Conservation (phyloP, 2,329 filamentous ascomycete genomes). For the Coniella vitis region DNA sequence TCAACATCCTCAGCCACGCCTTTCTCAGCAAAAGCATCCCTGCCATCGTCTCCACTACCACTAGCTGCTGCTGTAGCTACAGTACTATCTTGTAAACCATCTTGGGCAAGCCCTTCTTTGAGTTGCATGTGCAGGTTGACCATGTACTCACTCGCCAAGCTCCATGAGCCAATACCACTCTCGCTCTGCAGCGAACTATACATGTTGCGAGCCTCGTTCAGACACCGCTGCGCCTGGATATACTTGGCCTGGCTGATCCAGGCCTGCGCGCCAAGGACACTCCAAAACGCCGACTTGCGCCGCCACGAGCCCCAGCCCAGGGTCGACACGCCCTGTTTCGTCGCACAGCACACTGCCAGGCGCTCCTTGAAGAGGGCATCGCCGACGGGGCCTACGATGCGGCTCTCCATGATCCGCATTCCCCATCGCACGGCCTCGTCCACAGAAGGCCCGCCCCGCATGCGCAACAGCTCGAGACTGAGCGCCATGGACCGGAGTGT, state of each 20-base stretch:
- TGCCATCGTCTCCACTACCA: no score
- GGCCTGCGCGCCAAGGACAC: conserved; percentile 70
- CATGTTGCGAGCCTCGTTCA: conserved; percentile 59
- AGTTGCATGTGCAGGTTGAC: conserved; percentile 43
- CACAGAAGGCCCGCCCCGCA: conserved; percentile 70
- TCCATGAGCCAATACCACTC: conserved; percentile 46
- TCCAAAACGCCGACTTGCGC: conserved; percentile 87
- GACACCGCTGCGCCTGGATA: conserved; percentile 69
- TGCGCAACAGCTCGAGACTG: conserved; percentile 70
- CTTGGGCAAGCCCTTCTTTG: conserved; percentile 37
- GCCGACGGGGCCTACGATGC: conserved; percentile 66
- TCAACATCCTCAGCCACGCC: conserved; percentile 31
- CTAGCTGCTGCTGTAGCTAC: conserved; percentile 16
- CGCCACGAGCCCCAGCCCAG: conserved; percentile 63
- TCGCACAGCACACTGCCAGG: conserved; percentile 74
- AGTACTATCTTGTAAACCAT: conserved; percentile 18
- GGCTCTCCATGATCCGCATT: conserved; percentile 69
- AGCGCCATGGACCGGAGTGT: conserved; percentile 72
- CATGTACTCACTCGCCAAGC: conserved; percentile 44
- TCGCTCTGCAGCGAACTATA: conserved; percentile 45
- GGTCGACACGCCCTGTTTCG: conserved; percentile 60
- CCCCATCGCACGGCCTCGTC: conserved; percentile 88
- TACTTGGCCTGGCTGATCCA: conserved; percentile 76
- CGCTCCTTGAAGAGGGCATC: conserved; percentile 82
- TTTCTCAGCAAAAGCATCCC: neutral